A percentile compares a stretch with the other conserved stretches of the same genome.
Evolutionary conservation across 192 early-diverging fungal species (phyloP).

Genomic region (Backusella liffmaniae): DNA sequence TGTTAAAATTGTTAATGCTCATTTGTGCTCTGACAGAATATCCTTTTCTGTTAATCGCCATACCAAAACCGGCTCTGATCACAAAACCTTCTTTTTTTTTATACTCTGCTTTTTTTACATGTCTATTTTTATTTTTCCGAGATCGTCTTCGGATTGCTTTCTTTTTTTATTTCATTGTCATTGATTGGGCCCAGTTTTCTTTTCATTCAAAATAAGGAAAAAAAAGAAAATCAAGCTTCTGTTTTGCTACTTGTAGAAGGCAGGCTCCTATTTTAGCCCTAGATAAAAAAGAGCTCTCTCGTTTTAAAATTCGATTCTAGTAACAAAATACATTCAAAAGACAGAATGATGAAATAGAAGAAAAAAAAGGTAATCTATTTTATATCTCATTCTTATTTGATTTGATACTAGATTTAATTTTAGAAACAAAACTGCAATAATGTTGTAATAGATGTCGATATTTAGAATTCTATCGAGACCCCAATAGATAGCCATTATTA

Average conservation of each 20-base stretch:
- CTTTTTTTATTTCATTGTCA: neutral
- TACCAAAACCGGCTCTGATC: neutral
- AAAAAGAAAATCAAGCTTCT: constrained; percentile 13
- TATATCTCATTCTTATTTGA: neutral
- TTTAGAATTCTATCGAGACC: neutral
- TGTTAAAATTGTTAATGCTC: neutral
- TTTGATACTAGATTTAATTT: neutral
- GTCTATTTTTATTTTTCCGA: neutral
- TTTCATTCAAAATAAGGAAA: neutral
- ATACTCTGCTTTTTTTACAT: neutral
- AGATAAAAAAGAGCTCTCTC: neutral
- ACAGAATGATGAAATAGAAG: neutral
- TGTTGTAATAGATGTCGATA: neutral
- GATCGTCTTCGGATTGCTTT: neutral
- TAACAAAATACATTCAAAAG: neutral
- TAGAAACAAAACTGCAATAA: neutral
- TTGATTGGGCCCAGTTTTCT: neutral
- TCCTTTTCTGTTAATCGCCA: neutral
- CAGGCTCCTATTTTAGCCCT: neutral
- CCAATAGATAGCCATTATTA: neutral
- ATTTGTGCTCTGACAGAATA: neutral
- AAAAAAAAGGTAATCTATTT: neutral
- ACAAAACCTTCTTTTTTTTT: constrained; percentile 4
- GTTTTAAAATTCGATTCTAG: neutral
- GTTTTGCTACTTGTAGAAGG: neutral